phyloP scores from a whole-genome alignment of 2,329 filamentous ascomycete species.

The Amauroascus niger region DNA sequence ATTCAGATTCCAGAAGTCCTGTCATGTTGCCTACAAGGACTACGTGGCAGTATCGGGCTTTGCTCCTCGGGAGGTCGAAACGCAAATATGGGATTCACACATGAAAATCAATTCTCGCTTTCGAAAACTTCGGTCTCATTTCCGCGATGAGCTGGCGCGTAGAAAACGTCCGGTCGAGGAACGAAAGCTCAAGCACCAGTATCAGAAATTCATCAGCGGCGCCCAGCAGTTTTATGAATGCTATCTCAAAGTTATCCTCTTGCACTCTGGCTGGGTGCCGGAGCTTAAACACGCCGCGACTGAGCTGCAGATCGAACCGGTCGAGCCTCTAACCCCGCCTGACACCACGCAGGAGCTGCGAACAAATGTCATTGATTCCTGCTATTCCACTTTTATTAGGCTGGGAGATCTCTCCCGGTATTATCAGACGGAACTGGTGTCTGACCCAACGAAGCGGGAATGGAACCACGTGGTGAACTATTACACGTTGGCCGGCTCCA shows the following conservation, averaged over 20 bases:
- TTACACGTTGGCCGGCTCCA: constrained; percentile 69
- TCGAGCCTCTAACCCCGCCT: constrained; percentile 36
- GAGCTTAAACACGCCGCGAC: constrained; percentile 50
- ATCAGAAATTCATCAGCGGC: constrained; percentile 74
- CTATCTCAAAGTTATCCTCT: constrained; percentile 68
- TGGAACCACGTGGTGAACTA: constrained; percentile 74
- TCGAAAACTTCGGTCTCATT: constrained; percentile 55
- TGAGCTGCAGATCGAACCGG: constrained; percentile 8
- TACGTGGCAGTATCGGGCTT: constrained; percentile 22
- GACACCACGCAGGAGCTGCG: constrained; percentile 42
- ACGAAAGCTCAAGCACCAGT: constrained; percentile 72
- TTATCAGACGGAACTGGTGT: constrained; percentile 59
- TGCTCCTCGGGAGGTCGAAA: constrained; percentile 47
- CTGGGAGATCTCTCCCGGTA: constrained; percentile 88
- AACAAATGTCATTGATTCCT: constrained; percentile 58
- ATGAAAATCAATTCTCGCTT: constrained; percentile 68
- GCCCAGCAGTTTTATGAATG: constrained; percentile 81
- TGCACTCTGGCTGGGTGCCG: constrained; percentile 46
- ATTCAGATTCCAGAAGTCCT: constrained; percentile 58
- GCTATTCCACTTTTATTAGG: constrained; percentile 72
- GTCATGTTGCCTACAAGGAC: constrained; percentile 62
- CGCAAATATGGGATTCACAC: constrained; percentile 69
- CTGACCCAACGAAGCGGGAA: constrained; percentile 54
- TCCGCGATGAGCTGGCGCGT: constrained; percentile 34
- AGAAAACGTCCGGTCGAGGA: constrained; percentile 52